Percentiles rank a stretch among this genome's conserved stretches.
These are phyloP conservation scores for Asterophora lycoperdoides DNA, from an alignment of 768 basidiomycete species.

Conservation along the genomic window DNA sequence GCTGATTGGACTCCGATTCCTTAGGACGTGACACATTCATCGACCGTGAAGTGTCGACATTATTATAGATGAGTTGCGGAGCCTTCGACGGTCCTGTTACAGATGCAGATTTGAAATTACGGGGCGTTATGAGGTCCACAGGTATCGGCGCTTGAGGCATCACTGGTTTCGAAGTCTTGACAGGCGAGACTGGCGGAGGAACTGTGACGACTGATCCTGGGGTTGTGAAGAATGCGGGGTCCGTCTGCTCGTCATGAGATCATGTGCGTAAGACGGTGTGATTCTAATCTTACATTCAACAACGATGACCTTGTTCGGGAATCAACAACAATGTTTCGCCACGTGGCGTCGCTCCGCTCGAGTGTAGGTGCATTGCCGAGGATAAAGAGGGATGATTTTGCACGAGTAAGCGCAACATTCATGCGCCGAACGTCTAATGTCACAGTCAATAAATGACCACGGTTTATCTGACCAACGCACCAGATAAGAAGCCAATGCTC, in stretches of 20 bases:
- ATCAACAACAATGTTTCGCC: slow-evolving; percentile 75
- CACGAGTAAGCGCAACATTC: slow-evolving; percentile 99
- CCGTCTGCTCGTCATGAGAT: slow-evolving; percentile 17
- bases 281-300: slow-evolving; percentile 44
- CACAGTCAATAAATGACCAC: background rate
- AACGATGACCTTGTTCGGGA: slow-evolving; percentile 63
- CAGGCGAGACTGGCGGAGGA: slow-evolving; percentile 20
- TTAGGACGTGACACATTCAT: background rate
- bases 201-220: slow-evolving; percentile 4
- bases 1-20: background rate
- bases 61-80: slow-evolving; percentile 1
- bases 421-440: slow-evolving; percentile 73
- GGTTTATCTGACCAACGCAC: slow-evolving; percentile 29
- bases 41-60: background rate
- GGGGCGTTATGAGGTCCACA: slow-evolving; percentile 17
- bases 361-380: slow-evolving; percentile 89
- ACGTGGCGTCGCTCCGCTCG: slow-evolving; percentile 76
- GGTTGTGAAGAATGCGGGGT: slow-evolving; percentile 24
- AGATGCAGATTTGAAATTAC: slow-evolving; percentile 13
- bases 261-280: background rate
- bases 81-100: slow-evolving; percentile 3
- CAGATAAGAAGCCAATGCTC: slow-evolving; percentile 85
- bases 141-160: slow-evolving; percentile 12
- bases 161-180: slow-evolving; percentile 8
- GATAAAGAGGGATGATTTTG: slow-evolving; percentile 90